Evolutionary conservation across 305 asterid species (phyloP).

Genomic region (Nicotiana rustica): DNA sequence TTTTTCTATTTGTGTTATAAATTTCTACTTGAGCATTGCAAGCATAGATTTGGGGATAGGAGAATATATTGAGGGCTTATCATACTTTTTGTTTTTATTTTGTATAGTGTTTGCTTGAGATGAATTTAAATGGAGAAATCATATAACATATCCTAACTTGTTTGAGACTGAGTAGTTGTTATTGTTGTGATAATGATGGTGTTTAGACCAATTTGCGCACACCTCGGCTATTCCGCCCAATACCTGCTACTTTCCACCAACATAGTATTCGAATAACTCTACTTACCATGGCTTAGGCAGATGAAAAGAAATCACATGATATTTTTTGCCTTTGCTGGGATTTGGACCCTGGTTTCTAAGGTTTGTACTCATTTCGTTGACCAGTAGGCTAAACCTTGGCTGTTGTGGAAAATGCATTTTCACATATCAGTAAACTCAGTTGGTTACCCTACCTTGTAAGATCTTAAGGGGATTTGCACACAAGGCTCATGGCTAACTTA

Average conservation of each 20-base stretch:
- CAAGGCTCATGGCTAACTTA: not conserved
- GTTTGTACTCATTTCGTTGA: not conserved
- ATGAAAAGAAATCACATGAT: not conserved
- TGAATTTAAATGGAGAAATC: not conserved
- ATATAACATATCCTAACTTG: not conserved
- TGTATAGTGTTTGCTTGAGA: not conserved
- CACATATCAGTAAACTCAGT: not conserved
- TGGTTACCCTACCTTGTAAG: constrained; percentile 24
- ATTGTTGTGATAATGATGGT: not conserved
- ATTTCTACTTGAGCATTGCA: constrained; percentile 8
- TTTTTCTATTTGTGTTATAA: not conserved
- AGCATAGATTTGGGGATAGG: not conserved
- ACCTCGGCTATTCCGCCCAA: not conserved
- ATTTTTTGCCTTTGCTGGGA: not conserved
- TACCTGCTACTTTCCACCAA: not conserved
- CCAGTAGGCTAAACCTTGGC: not conserved
- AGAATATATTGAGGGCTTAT: not conserved
- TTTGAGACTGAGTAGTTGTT: not conserved
- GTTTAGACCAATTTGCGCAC: not conserved
- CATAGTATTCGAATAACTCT: not conserved
- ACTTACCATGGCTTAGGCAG: not conserved
- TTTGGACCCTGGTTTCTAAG: not conserved
- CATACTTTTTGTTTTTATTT: not conserved
- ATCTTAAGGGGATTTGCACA: not conserved
- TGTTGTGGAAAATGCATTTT: not conserved